Conservation (phyloP, 2,329 filamentous ascomycete genomes). For the Anthostomella pinea region DNA sequence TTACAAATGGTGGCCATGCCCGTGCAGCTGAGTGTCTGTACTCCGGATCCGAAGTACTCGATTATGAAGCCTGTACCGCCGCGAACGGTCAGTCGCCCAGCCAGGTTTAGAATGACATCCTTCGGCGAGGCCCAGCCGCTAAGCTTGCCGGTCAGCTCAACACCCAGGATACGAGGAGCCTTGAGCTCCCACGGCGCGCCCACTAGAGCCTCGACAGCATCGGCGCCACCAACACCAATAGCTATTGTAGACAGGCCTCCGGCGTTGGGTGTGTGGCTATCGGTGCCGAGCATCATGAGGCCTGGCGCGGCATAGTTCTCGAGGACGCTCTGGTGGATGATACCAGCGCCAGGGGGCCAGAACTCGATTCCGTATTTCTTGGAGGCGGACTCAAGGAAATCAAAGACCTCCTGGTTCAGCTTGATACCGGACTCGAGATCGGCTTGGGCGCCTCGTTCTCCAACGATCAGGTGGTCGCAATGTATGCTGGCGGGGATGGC, state of each 20-base stretch:
- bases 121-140: conserved; percentile 92
- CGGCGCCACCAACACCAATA: conserved; percentile 94
- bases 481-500: conserved; percentile 96
- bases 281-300: conserved; percentile 97
- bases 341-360: conserved; percentile 90
- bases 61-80: conserved; percentile 94
- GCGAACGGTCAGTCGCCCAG: conserved; percentile 84
- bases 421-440: conserved; percentile 83
- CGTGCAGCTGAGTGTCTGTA: conserved; percentile 84
- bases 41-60: conserved; percentile 88
- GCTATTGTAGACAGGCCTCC: conserved; percentile 90
- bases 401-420: conserved; percentile 95
- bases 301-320: conserved; percentile 98
- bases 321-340: conserved; percentile 95
- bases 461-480: conserved; percentile 98
- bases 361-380: conserved; percentile 94
- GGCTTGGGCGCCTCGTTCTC: conserved; percentile 80
- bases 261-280: conserved; percentile 97
- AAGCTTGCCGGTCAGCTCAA: conserved; percentile 78
- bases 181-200: conserved; percentile 97
- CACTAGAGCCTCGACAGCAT: conserved; percentile 94
- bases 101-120: conserved; percentile 88
- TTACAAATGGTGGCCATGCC: conserved; percentile 92
- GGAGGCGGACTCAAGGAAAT: conserved; percentile 90
- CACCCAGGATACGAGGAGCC: conserved; percentile 85